Conservation (phyloP, 2,329 filamentous ascomycete species). For the Anisogramma anomala region DNA sequence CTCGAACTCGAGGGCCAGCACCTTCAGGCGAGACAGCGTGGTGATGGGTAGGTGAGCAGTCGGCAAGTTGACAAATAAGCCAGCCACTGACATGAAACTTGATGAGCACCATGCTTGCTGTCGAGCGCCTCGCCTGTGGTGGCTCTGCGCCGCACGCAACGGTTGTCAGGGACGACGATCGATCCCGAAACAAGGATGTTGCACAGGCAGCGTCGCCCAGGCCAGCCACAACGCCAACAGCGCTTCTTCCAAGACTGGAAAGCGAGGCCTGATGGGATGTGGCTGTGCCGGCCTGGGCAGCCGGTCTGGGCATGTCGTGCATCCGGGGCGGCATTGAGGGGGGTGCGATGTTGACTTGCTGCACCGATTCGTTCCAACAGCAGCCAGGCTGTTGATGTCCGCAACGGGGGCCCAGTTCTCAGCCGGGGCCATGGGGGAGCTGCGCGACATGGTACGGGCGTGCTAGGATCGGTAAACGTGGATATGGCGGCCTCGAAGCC, state of each 20-base stretch:
- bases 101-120: not conserved
- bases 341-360: too few species aligned
- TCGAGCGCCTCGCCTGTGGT: not conserved
- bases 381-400: too few species aligned
- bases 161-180: not conserved
- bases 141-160: not conserved
- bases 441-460: conserved; percentile 12
- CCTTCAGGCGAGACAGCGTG: too few species aligned
- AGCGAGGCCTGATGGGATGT: too few species aligned
- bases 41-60: not conserved
- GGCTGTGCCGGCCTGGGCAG: too few species aligned
- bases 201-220: not conserved
- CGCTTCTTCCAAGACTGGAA: not conserved
- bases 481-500: too few species aligned
- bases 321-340: too few species aligned
- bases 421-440: not conserved
- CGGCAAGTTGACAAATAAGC: not conserved
- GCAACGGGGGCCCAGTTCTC: too few species aligned
- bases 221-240: conserved; percentile 10
- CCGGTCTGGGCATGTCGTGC: too few species aligned
- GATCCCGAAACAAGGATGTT: not conserved
- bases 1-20: too few species aligned
- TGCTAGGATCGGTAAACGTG: not conserved
- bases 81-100: not conserved
- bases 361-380: too few species aligned